Base-by-base conservation (phyloP, 2,329 filamentous ascomycete genomes). In the Ascochyta pisi region DNA sequence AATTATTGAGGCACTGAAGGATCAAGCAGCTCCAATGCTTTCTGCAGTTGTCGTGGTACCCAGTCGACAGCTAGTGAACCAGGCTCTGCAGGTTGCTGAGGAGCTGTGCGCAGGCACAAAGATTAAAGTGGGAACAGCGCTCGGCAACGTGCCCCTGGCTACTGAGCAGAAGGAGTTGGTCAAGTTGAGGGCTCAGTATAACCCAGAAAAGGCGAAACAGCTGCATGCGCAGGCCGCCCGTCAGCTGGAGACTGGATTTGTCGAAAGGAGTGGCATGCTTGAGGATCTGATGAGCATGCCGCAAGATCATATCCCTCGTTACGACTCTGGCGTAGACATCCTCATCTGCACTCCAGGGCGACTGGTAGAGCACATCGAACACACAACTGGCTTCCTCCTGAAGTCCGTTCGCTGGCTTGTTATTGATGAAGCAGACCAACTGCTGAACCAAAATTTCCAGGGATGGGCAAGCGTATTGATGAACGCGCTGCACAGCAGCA, bases 311-410 rank as follows among this genome's bases (percentile, higher is more conserved):
- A 81, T 94, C 27, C 81, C 86, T 31, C 79, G 81, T 26, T 88
- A 86, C 70, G 80, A 78, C 2, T 91, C 91, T 3, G 91, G 89
- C 63, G 86, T 96, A 3, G 93, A 98, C 72, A 85, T 98, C 31
- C 82, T 99, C 24, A 89, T 97, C 46, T 95, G 92, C 73, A 98
- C 94, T 0, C 94, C 94, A 0, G 95, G 95, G 57, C 86, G 94
- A 60, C 84, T 98, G 0, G 92, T 98, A 4, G 94, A 98, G 67
- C 94, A 98, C 74, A 83, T 97, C 46, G 88, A 89, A 61, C 87
- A 88, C 57, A 98, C 94, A 0, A 85, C 86, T 3, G 92, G 92
- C 0, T 97, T 98, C 73, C 85, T 83, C 0, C 81, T 98, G 22
- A 85, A 89, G 53, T 83, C 90, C 70, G 81, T 97, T 4, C 86